Evolutionary conservation across 192 early-diverging fungal species (phyloP).

Genomic region (Powellomyces hirtus): DNA sequence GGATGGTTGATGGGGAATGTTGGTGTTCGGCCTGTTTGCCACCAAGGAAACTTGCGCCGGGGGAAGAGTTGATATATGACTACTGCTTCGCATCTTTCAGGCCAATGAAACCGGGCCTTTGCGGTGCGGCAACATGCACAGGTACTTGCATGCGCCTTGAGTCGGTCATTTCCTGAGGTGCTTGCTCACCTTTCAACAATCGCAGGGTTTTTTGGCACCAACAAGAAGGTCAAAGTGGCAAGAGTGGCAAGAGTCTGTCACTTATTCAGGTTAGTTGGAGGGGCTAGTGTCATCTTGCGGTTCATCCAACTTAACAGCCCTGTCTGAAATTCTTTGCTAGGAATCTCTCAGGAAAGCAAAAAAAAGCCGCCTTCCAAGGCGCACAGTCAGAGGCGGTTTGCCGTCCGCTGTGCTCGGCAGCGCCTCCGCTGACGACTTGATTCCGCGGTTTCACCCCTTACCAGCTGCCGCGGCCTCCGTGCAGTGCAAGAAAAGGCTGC

Average conservation of each 20-base stretch:
- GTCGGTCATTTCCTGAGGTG: not conserved
- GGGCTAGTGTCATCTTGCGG: not conserved
- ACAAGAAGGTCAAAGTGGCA: conserved; percentile 11
- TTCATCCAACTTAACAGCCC: not conserved
- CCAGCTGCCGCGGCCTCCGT: not conserved
- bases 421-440: not conserved
- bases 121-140: conserved; percentile 65
- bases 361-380: not conserved
- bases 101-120: conserved; percentile 66
- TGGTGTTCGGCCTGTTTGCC: conserved; percentile 74
- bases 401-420: not conserved
- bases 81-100: conserved; percentile 77
- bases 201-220: conserved; percentile 13
- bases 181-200: not conserved
- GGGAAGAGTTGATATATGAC: conserved; percentile 77
- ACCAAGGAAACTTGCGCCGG: conserved; percentile 62
- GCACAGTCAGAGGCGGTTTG: not conserved
- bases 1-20: conserved; percentile 68
- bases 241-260: not conserved
- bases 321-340: not conserved
- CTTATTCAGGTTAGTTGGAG: not conserved
- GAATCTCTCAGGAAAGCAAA: not conserved
- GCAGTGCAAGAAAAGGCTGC: not conserved
- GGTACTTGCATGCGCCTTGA: conserved; percentile 27
- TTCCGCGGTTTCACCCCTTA: not conserved